phyloP scores from a whole-genome alignment of 768 basidiomycete genomes.

The Rhizopogon roseolus region DNA sequence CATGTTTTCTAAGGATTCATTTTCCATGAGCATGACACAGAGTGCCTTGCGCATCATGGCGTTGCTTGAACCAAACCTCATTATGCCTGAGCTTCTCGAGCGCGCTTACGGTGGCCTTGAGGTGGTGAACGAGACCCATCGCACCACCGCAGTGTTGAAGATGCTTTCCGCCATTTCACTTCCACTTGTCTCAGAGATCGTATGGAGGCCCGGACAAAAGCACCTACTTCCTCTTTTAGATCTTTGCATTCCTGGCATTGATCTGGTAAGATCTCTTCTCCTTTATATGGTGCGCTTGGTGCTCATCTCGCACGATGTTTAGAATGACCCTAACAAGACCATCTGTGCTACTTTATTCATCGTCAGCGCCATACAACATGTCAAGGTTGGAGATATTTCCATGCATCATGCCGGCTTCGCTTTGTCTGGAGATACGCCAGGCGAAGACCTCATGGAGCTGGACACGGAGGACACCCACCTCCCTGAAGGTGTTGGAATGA shows the following conservation, averaged over 20 bases:
- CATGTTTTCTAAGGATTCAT: constrained; percentile 85
- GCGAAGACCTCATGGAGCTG: constrained; percentile 50
- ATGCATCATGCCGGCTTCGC: constrained; percentile 53
- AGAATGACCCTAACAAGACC: constrained; percentile 83
- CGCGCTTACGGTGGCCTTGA: constrained; percentile 91
- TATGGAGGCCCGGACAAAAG: constrained; percentile 86
- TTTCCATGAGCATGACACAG: constrained; percentile 80
- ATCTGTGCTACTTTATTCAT: constrained; percentile 80
- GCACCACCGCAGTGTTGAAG: constrained; percentile 87
- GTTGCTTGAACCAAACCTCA: constrained; percentile 72
- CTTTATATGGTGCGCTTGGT: background rate
- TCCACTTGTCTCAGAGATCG: constrained; percentile 68
- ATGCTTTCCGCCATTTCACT: constrained; percentile 75
- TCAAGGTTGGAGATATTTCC: constrained; percentile 76
- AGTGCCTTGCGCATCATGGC: constrained; percentile 74
- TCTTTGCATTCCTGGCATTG: constrained; percentile 87
- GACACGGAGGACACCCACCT: constrained; percentile 41
- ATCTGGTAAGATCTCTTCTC: constrained; percentile 50
- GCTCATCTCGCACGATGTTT: constrained; percentile 1
- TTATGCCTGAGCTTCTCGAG: constrained; percentile 90
- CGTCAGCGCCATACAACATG: constrained; percentile 63
- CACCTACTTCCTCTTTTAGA: constrained; percentile 86
- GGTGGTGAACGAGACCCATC: constrained; percentile 90
- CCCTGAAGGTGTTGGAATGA: constrained; percentile 44
- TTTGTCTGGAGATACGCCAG: constrained; percentile 48